Evolutionary conservation across 2,329 filamentous ascomycete species (phyloP).

Genomic region (Xylariaceae sp.): DNA sequence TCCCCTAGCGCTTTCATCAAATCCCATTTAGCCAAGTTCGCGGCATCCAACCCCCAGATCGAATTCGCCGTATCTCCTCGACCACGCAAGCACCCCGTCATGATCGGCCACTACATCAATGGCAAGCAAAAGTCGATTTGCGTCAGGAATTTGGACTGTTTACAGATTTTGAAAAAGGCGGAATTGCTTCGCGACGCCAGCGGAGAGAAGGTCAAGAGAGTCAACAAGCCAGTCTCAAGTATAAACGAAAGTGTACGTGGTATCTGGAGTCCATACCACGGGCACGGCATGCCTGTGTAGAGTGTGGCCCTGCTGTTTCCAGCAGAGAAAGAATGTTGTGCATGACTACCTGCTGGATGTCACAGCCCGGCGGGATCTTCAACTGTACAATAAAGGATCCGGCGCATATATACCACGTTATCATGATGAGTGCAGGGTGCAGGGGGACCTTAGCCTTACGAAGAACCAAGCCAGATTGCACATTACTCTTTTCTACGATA

Average conservation of each 20-base stretch:
- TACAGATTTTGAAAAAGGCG: constrained; percentile 77
- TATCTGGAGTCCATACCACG: constrained; percentile 68
- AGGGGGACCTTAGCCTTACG: not conserved
- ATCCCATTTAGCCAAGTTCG: constrained; percentile 71
- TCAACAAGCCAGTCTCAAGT: constrained; percentile 61
- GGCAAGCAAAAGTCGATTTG: constrained; percentile 80
- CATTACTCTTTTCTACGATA: constrained; percentile 1
- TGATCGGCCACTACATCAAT: constrained; percentile 90
- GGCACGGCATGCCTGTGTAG: constrained; percentile 53
- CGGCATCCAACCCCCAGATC: constrained; percentile 75
- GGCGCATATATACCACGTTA: constrained; percentile 14
- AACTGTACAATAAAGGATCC: constrained; percentile 15
- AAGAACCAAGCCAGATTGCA: not conserved
- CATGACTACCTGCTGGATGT: not conserved
- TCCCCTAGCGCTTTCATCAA: constrained; percentile 70
- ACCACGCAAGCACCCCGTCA: constrained; percentile 82
- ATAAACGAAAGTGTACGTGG: constrained; percentile 64
- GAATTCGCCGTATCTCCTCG: constrained; percentile 89
- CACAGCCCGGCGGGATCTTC: not conserved
- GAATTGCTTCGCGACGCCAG: constrained; percentile 68
- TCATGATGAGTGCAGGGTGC: constrained; percentile 5
- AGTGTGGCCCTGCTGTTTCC: too few species aligned
- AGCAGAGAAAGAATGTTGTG: constrained; percentile 9
- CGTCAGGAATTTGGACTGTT: constrained; percentile 77
- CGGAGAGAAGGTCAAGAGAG: constrained; percentile 66